Percentiles rank a stretch among this genome's conserved stretches.
Evolutionary conservation across 257 asterid genomes (phyloP).

Genomic region (Penstemon newberryi): DNA sequence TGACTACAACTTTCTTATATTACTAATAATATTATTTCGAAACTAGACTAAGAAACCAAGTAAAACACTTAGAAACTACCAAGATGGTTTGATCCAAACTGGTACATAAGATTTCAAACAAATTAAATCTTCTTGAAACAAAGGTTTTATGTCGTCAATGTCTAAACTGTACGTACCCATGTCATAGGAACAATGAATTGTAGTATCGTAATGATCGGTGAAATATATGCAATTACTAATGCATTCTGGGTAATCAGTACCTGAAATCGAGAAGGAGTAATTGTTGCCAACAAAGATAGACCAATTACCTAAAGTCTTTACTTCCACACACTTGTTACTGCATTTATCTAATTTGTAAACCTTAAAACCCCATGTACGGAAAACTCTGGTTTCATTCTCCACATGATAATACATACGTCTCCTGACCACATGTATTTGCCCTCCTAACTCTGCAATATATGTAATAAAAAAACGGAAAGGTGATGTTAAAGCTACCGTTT

Average conservation of each 20-base stretch:
- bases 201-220: constrained; percentile 23
- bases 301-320: constrained; percentile 32
- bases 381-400: too few species aligned
- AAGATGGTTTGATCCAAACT: constrained; percentile 31
- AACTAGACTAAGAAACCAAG: too few species aligned
- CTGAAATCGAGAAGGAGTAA: constrained; percentile 26
- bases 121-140: constrained; percentile 18
- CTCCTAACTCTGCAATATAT: constrained; percentile 28
- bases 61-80: not conserved
- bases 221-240: constrained; percentile 33
- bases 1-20: too few species aligned
- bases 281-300: constrained; percentile 31
- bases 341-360: constrained; percentile 16
- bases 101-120: constrained; percentile 22
- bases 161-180: constrained; percentile 28
- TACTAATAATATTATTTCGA: too few species aligned
- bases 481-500: constrained; percentile 14
- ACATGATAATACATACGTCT: constrained; percentile 25
- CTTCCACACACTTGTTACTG: constrained; percentile 29
- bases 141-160: constrained; percentile 18
- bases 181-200: constrained; percentile 14
- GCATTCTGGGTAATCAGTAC: constrained; percentile 30
- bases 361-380: constrained; percentile 21
- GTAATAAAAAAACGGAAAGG: not conserved
- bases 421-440: constrained; percentile 24